These are phyloP conservation scores for Globisporangium perplexum DNA, from an alignment of 352 stramenopile genomes.

Conservation along the genomic window DNA sequence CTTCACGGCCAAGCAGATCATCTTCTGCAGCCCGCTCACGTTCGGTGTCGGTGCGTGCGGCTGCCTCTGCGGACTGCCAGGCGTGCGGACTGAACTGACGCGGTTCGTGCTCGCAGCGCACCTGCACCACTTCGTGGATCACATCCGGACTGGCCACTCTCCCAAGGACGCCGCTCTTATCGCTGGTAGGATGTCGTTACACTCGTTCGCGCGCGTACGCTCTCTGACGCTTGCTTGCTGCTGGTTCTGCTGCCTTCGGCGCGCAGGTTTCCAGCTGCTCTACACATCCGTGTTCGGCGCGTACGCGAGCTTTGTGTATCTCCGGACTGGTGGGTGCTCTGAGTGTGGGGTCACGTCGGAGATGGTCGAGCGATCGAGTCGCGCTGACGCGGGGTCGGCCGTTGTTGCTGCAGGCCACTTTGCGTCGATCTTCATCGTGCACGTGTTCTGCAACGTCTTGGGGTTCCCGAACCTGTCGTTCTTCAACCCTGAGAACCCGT, in stretches of 20 bases:
- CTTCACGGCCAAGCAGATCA: conserved; percentile 76
- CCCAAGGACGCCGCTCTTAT: conserved; percentile 68
- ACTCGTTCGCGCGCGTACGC: not conserved
- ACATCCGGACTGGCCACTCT: conserved; percentile 62
- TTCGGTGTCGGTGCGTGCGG: conserved; percentile 88
- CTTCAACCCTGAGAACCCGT: conserved; percentile 67
- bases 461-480: conserved; percentile 89
- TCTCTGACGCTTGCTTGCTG: not conserved
- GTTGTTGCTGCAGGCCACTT: conserved; percentile 60
- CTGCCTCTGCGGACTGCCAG: not conserved
- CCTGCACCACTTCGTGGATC: conserved; percentile 84
- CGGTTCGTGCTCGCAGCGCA: conserved; percentile 32
- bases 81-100: not conserved
- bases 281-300: conserved; percentile 96
- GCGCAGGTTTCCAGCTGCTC: conserved; percentile 88
- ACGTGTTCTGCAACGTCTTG: conserved; percentile 96
- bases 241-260: not conserved
- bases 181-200: conserved; percentile 42
- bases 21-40: conserved; percentile 87
- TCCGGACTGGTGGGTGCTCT: conserved; percentile 68
- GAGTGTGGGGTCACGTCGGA: not conserved
- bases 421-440: conserved; percentile 82
- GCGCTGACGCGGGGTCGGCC: too few species aligned
- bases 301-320: conserved; percentile 92
- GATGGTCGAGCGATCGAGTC: too few species aligned